Conservation (phyloP, 2,329 filamentous ascomycete genomes). For the Aspergillus novoparasiticus region DNA sequence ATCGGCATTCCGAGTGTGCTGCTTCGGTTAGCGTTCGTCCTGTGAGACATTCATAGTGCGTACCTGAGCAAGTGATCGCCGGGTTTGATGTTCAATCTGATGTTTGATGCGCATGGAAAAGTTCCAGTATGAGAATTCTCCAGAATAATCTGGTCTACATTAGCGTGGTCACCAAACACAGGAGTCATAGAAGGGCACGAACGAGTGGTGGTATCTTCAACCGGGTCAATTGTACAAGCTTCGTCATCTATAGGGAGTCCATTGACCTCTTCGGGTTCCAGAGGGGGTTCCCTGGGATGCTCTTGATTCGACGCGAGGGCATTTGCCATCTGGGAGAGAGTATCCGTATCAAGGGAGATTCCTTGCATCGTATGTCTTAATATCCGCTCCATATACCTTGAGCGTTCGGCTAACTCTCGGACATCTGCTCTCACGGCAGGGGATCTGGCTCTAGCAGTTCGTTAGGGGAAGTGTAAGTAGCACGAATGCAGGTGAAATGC, state of each 20-base stretch:
- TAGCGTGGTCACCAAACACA: not conserved
- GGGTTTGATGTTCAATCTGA: conserved; percentile 45
- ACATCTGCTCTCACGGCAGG: conserved; percentile 3
- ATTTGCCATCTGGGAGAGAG: conserved; percentile 6
- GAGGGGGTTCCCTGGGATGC: not conserved
- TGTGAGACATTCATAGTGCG: too few species aligned
- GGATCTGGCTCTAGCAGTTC: not conserved
- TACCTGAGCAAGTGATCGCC: not conserved
- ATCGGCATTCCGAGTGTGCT: conserved; percentile 30
- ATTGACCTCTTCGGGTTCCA: not conserved
- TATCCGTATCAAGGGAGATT: conserved; percentile 11
- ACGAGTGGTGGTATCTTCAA: conserved; percentile 18
- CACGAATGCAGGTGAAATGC: too few species aligned
- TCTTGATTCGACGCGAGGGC: not conserved
- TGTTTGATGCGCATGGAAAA: conserved; percentile 56
- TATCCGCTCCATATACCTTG: conserved; percentile 17
- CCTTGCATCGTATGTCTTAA: conserved; percentile 11
- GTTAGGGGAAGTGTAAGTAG: not conserved
- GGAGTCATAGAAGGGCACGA: not conserved
- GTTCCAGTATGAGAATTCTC: conserved; percentile 58
- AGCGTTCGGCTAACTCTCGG: conserved; percentile 9
- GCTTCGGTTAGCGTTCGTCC: not conserved
- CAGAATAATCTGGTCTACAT: conserved; percentile 49
- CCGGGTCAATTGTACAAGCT: conserved; percentile 16
- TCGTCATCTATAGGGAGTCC: conserved; percentile 11